Base-by-base conservation (phyloP, 352 stramenopile genomes). In the Globisporangium paroecandrum region DNA sequence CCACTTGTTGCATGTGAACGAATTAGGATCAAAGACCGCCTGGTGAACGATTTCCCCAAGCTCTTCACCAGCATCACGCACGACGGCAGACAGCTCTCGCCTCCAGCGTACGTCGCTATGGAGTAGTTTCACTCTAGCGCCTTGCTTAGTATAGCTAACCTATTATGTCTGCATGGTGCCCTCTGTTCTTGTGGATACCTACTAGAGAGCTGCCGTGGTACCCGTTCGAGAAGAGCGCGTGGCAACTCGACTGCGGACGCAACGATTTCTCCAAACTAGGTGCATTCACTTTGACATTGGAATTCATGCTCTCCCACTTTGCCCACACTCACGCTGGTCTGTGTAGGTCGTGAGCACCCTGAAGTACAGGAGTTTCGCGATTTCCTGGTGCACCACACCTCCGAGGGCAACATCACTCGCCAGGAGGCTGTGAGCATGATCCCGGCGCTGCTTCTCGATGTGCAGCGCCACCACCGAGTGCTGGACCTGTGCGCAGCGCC, bases 401-500 rank as follows among this genome's bases (percentile, higher is more conserved):
- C 89, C 4, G 83, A 86, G 25, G 95, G 97, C 25, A 95, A 89
- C 57, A 84, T 99, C 22, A 98, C 92, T 65, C 89, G 98, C 8
- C 98, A 99, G 80, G 98, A 99, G 72, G 85, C 97, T 2, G 98
- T 98, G 58, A 98, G 88, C 66, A 99, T 99, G 97, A 81, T 99
- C 29, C 98, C 98, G 0, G 97, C 97, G 0, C 83, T 99, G 34
- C 89, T 99, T 59, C 84, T 99, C n/a, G 81, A 97, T 71, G 89
- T 97, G 5, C 74, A 98, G 68, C 83, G 81, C 13, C 70, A 97
- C 58, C 89, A 98, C 64, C 70, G 72, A 24, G 79, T 89, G 36
- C 68, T 93, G 27, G 84, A 95, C 46, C 72, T 95, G 69, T 93
- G 85, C 63, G 97, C 98, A 10, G 97, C 98, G 7, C 98, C 98